Evolutionary conservation across 192 early-diverging fungal species (phyloP), one percentile per base, ranked within the genome.

Genomic region (Coemansia sp.): DNA sequence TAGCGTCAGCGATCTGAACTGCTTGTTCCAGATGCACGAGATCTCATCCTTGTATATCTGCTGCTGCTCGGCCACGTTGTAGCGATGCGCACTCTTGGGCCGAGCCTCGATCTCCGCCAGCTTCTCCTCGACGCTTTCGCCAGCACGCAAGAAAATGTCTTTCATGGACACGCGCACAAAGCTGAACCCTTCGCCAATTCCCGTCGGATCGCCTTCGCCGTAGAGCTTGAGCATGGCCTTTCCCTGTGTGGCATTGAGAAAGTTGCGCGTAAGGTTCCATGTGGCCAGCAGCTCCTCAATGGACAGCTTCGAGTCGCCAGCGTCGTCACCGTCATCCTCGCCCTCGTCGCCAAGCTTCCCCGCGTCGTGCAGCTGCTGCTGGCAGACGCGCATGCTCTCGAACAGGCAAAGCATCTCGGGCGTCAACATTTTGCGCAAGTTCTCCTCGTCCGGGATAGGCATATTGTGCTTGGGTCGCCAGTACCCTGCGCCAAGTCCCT

Each of bases 161-260:
- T 96, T 97, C 95, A 97, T 97, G 15, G 91, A 93, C 23, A 93
- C 92, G 29, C 95, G 88, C 65, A 99, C 93, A 77, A 96, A 99
- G 84, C 95, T 98, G 67, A 99, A 97, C 9, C 94, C 97, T 67
- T 98, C 95, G 49, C 94, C 95, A 45, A 86, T 77, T 12, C 95
- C 97, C 0, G 95, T 95, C 7, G 97, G 97, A 78, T 99, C 97
- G 57, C 95, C 97, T n/a, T 90, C 90, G 20, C 97, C 97, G 68
- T 92, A 91, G 10, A 99, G 86, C 81, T 96, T 90, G 51, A 97
- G 80, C 94, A 95, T 94, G 12, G 93, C 93, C 72, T 99, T 99
- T 48, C 92, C 92, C 68, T 90, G 89, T 21, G 89, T 93, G 2
- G 95, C 94, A 65, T 91, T 92, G 45, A 96, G 89, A 78, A 99